Evolutionary conservation across 495 filamentous ascomycete species (phyloP).

Genomic region (Talaromyces proteolyticus): DNA sequence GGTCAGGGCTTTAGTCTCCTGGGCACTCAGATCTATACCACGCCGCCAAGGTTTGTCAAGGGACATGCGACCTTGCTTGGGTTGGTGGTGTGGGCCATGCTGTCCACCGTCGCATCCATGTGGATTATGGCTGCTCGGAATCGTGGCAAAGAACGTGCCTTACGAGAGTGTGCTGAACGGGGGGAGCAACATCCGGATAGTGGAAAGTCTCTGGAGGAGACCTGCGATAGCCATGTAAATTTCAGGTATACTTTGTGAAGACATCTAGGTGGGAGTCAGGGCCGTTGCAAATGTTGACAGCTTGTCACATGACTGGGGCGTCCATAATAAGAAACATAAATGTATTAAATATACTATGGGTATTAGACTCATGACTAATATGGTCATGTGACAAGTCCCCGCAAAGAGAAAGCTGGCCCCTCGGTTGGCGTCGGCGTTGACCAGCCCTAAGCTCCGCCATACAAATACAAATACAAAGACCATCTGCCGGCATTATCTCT

Average conservation of each 20-base stretch:
- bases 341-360: no score
- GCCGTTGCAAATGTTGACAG: no score
- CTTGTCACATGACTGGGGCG: no score
- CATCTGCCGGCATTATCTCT: background rate
- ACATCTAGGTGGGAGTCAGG: no score
- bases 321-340: no score
- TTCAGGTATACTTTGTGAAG: constrained; percentile 15
- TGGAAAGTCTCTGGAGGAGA: background rate
- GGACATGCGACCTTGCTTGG: background rate
- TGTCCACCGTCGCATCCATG: background rate
- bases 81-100: background rate
- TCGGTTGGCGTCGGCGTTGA: background rate
- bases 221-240: background rate
- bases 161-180: background rate
- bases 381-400: no score
- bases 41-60: background rate
- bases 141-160: background rate
- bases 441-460: background rate
- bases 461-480: background rate
- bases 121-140: background rate
- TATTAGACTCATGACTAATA: no score
- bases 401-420: no score
- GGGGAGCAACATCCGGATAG: background rate
- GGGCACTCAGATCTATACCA: background rate
- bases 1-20: background rate